Percentiles rank a stretch among this genome's conserved stretches.
Conservation (phyloP, 495 filamentous ascomycete species). For the Neurospora tetrasperma region DNA sequence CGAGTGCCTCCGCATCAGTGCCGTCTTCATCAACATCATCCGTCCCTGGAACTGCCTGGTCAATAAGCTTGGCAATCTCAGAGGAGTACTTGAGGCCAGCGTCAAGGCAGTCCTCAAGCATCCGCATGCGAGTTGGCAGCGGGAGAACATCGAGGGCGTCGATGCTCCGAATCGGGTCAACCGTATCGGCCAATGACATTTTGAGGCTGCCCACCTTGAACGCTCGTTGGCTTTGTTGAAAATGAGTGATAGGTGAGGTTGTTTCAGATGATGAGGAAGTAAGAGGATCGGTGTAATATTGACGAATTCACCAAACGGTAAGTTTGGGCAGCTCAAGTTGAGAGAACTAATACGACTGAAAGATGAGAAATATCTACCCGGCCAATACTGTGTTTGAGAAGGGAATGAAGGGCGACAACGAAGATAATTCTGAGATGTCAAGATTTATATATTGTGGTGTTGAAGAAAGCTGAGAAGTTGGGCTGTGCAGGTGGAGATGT, state of each 20-base stretch:
- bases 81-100: neutral
- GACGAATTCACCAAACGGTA: neutral
- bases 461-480: neutral
- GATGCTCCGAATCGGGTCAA: neutral
- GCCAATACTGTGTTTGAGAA: neutral
- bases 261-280: neutral
- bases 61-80: neutral
- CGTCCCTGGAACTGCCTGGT: neutral
- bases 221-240: neutral
- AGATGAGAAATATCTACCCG: neutral
- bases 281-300: neutral
- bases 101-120: neutral
- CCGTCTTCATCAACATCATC: neutral
- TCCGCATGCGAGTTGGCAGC: neutral
- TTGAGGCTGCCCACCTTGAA: neutral
- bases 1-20: neutral
- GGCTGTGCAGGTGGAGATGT: neutral
- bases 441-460: neutral
- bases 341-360: neutral
- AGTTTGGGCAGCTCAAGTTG: neutral
- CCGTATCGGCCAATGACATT: neutral
- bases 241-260: neutral
- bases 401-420: neutral
- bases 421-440: neutral
- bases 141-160: neutral